These are phyloP conservation scores for Hanseniaspora uvarum DNA, from an alignment of 1,139 yeast genomes.

Conservation along the genomic window DNA sequence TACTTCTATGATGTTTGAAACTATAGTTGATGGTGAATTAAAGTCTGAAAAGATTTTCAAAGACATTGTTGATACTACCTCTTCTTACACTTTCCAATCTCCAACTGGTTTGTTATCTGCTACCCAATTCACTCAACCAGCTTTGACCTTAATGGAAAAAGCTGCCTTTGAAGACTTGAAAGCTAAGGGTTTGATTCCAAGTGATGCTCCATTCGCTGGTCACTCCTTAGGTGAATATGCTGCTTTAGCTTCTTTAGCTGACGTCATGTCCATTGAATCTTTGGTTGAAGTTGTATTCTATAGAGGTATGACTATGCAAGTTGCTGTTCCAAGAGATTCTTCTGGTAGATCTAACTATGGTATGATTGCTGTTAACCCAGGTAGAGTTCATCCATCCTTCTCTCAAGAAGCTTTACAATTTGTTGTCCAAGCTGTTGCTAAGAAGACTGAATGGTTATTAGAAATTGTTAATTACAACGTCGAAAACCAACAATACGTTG, in stretches of 20 bases:
- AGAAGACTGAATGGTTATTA: conserved; percentile 80
- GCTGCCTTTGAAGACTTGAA: conserved; percentile 97
- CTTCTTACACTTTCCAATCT: conserved; percentile 78
- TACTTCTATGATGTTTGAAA: conserved; percentile 94
- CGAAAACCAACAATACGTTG: conserved; percentile 94
- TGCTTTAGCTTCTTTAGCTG: conserved; percentile 92
- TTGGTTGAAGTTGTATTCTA: conserved; percentile 96
- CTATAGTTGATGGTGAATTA: conserved; percentile 74
- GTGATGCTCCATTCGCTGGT: conserved; percentile 93
- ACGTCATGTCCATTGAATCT: conserved; percentile 97
- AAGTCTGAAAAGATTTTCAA: conserved; percentile 92
- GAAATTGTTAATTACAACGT: conserved; percentile 98
- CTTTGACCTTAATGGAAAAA: conserved; percentile 97
- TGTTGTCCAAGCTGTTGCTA: conserved; percentile 81
- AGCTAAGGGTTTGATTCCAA: conserved; percentile 88
- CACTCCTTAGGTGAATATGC: conserved; percentile 99
- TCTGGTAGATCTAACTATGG: conserved; percentile 95
- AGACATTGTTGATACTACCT: conserved; percentile 70
- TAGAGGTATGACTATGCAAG: conserved; percentile 99
- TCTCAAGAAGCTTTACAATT: conserved; percentile 87
- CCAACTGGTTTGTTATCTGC: conserved; percentile 95
- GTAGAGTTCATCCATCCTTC: conserved; percentile 80
- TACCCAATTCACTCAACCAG: conserved; percentile 98
- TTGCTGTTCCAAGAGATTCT: conserved; percentile 95
- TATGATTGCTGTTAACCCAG: conserved; percentile 97